These are phyloP conservation scores for Lentithecium fluviatile DNA, from an alignment of 495 filamentous ascomycete genomes.

Conservation along the genomic window DNA sequence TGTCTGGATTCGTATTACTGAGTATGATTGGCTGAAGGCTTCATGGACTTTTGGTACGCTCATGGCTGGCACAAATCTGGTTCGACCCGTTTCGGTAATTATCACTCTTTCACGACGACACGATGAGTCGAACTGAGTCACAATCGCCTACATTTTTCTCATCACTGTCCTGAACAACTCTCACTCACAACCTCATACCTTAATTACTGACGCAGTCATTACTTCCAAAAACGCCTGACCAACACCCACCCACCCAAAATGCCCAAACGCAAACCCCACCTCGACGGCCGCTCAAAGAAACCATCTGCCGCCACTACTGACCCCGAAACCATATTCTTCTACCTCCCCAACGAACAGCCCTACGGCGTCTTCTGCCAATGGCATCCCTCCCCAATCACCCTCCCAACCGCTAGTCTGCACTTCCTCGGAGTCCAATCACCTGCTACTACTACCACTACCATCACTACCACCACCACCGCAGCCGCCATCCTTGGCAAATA, in stretches of 20 bases:
- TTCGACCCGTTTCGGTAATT: too few relatives aligned
- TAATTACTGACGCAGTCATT: too few relatives aligned
- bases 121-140: too few relatives aligned
- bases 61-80: too few relatives aligned
- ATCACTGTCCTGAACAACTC: too few relatives aligned
- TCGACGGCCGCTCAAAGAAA: conserved; percentile 1
- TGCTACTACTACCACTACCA: background rate
- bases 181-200: too few relatives aligned
- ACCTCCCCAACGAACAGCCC: background rate
- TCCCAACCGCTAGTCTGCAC: conserved; percentile 30
- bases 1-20: too few relatives aligned
- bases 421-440: background rate
- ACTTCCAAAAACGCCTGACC: background rate
- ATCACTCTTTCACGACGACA: too few relatives aligned
- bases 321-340: conserved; percentile 10
- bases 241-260: background rate
- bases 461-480: too few relatives aligned
- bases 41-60: too few relatives aligned
- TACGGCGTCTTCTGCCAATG: conserved; percentile 42
- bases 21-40: too few relatives aligned
- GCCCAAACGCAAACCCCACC: conserved; percentile 1
- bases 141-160: too few relatives aligned
- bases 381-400: conserved; percentile 37
- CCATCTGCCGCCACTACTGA: background rate
- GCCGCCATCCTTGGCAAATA: background rate